Evolutionary conservation across 2,329 filamentous ascomycete species (phyloP).

Genomic region (Fonsecaea pedrosoi): DNA sequence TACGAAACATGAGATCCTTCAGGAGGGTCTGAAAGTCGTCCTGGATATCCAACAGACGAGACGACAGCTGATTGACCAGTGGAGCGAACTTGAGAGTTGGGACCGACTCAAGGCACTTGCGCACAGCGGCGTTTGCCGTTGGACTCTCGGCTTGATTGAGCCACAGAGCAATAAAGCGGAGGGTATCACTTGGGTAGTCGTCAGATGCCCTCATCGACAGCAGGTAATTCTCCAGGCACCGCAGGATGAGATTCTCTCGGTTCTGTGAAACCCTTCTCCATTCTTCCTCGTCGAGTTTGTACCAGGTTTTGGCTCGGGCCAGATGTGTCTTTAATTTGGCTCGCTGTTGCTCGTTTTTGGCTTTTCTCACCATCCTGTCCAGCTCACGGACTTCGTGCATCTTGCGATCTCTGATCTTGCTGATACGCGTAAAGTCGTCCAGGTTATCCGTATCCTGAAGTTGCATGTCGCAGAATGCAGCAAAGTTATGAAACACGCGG

Average conservation of each 20-base stretch:
- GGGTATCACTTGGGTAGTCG: conserved; percentile 83
- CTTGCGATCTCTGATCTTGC: conserved; percentile 80
- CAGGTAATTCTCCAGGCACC: conserved; percentile 92
- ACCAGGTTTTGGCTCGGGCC: conserved; percentile 81
- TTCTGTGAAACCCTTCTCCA: conserved; percentile 77
- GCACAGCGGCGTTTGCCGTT: conserved; percentile 78
- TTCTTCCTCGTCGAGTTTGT: conserved; percentile 87
- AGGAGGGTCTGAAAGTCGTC: conserved; percentile 78
- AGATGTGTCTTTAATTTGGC: conserved; percentile 67
- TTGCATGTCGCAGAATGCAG: conserved; percentile 92
- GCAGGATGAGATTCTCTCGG: conserved; percentile 80
- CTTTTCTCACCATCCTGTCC: conserved; percentile 61
- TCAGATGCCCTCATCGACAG: conserved; percentile 84
- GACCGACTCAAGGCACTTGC: conserved; percentile 72
- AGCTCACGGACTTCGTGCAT: conserved; percentile 79
- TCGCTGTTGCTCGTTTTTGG: conserved; percentile 52
- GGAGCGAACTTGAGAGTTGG: conserved; percentile 90
- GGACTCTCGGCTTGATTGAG: conserved; percentile 81
- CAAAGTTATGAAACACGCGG: conserved; percentile 92
- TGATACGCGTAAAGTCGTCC: conserved; percentile 82
- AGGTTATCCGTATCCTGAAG: conserved; percentile 83
- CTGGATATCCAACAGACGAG: conserved; percentile 76
- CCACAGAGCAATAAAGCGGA: conserved; percentile 94
- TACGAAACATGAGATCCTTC: conserved; percentile 74
- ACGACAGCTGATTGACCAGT: conserved; percentile 95